Conservation (phyloP, 2,329 filamentous ascomycete genomes). For the Aspergillus sp. region DNA sequence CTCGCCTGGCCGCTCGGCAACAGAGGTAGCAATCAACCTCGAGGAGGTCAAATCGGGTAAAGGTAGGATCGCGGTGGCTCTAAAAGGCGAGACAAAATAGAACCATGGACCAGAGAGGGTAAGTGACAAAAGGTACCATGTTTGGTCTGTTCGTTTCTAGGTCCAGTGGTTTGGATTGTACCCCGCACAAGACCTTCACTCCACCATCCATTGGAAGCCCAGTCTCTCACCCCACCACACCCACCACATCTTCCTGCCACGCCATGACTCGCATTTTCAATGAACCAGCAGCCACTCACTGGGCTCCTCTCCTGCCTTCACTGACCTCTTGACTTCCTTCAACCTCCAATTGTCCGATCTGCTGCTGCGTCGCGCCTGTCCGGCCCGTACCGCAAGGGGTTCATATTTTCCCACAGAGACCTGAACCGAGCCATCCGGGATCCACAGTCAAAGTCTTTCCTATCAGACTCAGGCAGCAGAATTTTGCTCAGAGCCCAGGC, state of each 20-base stretch:
- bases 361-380: background rate
- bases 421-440: background rate
- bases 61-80: background rate
- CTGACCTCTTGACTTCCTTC: no score
- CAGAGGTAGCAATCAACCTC: conserved; percentile 5
- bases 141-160: no score
- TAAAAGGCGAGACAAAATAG: conserved; percentile 5
- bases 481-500: background rate
- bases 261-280: background rate
- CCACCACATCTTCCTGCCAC: background rate
- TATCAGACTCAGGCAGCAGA: background rate
- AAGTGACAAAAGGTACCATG: background rate
- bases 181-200: background rate
- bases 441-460: no score
- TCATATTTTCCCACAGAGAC: background rate
- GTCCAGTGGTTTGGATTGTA: background rate
- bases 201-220: no score
- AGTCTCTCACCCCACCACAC: background rate
- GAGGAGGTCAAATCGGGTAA: conserved; percentile 9
- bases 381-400: background rate
- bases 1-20: conserved; percentile 1
- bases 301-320: background rate
- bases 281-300: background rate
- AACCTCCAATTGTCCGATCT: background rate
- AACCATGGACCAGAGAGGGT: background rate